A percentile compares a stretch with the other conserved stretches of the same genome.
phyloP scores from a whole-genome alignment of 768 basidiomycete species.

The Rhizopogon sp. region DNA sequence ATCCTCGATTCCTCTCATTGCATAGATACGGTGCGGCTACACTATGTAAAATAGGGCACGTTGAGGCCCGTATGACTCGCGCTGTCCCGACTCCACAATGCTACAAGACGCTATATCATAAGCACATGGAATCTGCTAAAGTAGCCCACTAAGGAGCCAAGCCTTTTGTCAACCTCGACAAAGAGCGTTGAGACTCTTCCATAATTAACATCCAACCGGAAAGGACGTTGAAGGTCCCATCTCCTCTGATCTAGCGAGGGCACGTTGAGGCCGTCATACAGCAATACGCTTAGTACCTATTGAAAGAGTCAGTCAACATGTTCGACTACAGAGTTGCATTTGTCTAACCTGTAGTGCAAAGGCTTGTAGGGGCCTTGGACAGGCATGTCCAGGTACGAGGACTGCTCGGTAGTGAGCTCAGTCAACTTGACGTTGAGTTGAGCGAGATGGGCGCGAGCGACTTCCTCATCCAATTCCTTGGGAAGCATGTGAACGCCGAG shows the following conservation, averaged over 20 bases:
- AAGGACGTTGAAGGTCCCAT: constrained; percentile 68
- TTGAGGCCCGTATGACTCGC: constrained; percentile 29
- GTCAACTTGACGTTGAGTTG: constrained; percentile 96
- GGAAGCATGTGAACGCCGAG: constrained; percentile 98
- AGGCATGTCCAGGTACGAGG: constrained; percentile 89
- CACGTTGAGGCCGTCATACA: constrained; percentile 72
- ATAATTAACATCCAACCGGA: constrained; percentile 39
- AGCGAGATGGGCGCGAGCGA: constrained; percentile 91
- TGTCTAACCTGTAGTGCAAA: constrained; percentile 54
- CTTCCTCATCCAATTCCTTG: constrained; percentile 98
- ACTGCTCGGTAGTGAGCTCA: constrained; percentile 63
- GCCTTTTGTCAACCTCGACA: constrained; percentile 22
- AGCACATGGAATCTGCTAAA: constrained; percentile 11
- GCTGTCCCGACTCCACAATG: constrained; percentile 8
- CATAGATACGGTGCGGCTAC: background rate
- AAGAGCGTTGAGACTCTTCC: constrained; percentile 46
- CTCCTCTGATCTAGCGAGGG: constrained; percentile 55
- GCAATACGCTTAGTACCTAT: constrained; percentile 24
- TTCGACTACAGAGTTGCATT: background rate
- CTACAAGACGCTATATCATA: constrained; percentile 9
- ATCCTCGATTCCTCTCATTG: constrained; percentile 1
- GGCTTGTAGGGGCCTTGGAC: constrained; percentile 77
- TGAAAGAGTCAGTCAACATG: background rate
- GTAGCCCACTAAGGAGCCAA: constrained; percentile 3
- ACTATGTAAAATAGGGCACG: constrained; percentile 21